Base-by-base conservation (phyloP, 2,329 filamentous ascomycete genomes). In the Sarocladium strictum region DNA sequence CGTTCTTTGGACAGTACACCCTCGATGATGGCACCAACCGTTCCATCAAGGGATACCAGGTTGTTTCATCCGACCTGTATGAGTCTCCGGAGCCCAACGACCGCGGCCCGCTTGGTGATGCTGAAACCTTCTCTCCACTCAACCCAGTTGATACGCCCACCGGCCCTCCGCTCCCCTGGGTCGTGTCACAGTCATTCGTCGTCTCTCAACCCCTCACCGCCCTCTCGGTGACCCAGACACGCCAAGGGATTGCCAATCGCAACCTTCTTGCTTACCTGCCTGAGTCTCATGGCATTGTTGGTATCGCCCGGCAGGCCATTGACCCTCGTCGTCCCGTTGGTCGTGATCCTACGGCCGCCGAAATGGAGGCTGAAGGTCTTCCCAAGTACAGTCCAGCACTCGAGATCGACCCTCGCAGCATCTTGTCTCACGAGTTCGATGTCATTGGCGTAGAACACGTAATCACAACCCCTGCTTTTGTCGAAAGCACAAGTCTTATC, bases 401-500 rank as follows among this genome's bases (percentile, higher is more conserved):
- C 53, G 89, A 95, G 55, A 85, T 97, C 57, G 90, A 97, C 62
- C 87, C 91, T 0, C 87, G 88, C 60, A 85, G 85, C 72, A 80
- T 89, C 55, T 72, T 97, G 47, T 90, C 88, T 27, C 94, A 99
- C 69, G 79, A 86, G 60, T 84, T 91, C 19, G 89, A 96, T 59
- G 81, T 97, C 1, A 57, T 92, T 2, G 91, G 90, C 5, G 80
- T 96, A 40, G 76, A 80, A 57, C 75, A 82, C 45, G 83, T 97
- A 19, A 79, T 93, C 27, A 84, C 90, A 0, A 81, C 81, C 17
- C 89, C 92, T 0, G 89, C 90, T 1, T 69, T 90, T 3, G 80
- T 99, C 27, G 94, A 99, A 74, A 97, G 92, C 71, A 97, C 94
- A 1, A 93, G 88, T 63, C 69, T 97, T 54, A 80, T 99, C 12